Base-by-base conservation (phyloP, 2,329 filamentous ascomycete species). In the Boeremia exigua region DNA sequence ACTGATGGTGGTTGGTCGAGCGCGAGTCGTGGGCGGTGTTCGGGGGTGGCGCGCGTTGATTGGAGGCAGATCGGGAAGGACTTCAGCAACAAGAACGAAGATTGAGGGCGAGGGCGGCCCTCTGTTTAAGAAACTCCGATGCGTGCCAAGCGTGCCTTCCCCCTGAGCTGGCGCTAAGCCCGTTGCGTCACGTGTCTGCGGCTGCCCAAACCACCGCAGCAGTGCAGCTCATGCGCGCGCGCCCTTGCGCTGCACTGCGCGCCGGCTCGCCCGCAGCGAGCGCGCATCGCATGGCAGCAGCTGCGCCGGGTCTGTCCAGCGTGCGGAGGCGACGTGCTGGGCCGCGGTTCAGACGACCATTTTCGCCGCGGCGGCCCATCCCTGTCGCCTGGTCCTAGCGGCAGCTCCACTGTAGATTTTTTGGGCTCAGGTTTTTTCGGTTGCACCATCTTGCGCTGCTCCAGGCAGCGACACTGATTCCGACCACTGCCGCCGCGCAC, bases 61-160 rank as follows among this genome's bases (percentile, higher is more conserved):
- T 69, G 70, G 70, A 68, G 64, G 67, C 67, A 66, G 68, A 64
- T 67, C 65, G 65, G 61, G 65, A 66, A 64, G 64, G 66, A 63
- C 58, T 57, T 57, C 62, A 62, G 60, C 61, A 55, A 58, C 57
- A 62, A 62, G 50, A 54, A 58, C 55, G 50, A 58, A 60, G 52
- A 49, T 44, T 37, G 34, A 33, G 39, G 45, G 55, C 54, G 49
- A 50, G 55, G 55, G 55, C 55, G 50, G 55, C 50, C 49, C 44
- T 47, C 49, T 50, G 55, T 58, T 58, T 58, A 58, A 54, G 48
- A 58, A 54, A 38, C 48, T 47, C 54, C 54, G 60, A 61, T 59
- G 59, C 56, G 60, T 59, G 66, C 67, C 66, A 65, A 65, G 57
- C 58, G 55, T 63, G 48, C 65, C 59, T 62, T 62, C 61, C 66